A percentile compares a stretch with the other conserved stretches of the same genome.
Evolutionary conservation across 345 rosid species (phyloP).

Genomic region (Dovyalis caffra): DNA sequence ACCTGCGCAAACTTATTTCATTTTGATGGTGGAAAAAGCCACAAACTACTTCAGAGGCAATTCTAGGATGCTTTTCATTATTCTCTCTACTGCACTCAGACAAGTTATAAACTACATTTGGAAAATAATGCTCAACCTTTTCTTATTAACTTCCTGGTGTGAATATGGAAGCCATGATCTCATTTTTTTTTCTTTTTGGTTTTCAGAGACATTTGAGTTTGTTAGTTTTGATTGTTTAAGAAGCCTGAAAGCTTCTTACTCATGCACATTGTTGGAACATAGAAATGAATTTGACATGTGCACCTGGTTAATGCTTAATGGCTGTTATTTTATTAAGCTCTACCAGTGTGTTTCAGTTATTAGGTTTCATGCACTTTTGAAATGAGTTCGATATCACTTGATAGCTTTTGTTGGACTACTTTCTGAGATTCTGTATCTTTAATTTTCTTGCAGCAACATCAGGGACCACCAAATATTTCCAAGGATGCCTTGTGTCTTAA

Average conservation of each 20-base stretch:
- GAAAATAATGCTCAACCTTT: background rate
- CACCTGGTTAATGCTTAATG: background rate
- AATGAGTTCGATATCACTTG: background rate
- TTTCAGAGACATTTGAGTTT: background rate
- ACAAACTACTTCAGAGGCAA: background rate
- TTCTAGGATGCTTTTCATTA: background rate
- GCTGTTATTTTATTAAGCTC: background rate
- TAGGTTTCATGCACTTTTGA: background rate
- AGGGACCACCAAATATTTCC: constrained; percentile 42
- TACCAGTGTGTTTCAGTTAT: background rate
- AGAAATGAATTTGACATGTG: background rate
- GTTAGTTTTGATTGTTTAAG: background rate
- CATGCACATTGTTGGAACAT: background rate
- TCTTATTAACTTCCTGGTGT: background rate
- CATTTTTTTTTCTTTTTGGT: background rate
- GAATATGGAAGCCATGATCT: background rate
- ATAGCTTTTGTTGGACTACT: background rate
- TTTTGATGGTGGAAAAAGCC: background rate
- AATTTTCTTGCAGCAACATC: constrained; percentile 51
- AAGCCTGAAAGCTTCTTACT: background rate
- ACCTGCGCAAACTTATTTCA: background rate
- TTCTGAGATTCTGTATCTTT: constrained; percentile 16
- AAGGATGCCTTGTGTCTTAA: constrained; percentile 61
- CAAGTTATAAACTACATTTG: too few species aligned
- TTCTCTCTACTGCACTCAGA: too few species aligned